phyloP scores from a whole-genome alignment of 75 land plant species.

The Adiantum capillusveneris region DNA sequence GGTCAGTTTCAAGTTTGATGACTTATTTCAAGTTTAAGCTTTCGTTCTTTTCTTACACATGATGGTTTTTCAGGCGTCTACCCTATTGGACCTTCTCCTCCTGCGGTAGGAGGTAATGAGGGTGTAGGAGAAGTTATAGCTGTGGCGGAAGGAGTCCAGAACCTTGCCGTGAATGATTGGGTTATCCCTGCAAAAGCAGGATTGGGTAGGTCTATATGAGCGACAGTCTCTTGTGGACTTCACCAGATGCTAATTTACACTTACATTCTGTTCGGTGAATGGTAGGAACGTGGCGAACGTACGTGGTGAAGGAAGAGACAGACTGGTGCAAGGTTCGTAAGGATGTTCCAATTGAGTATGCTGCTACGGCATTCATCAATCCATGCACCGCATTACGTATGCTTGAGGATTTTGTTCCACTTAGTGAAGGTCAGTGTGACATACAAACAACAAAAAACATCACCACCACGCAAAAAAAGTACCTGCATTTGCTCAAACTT shows the following conservation, averaged over 20 bases:
- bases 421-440: constrained; percentile 50
- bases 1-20: no score
- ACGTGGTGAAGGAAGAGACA: constrained; percentile 65
- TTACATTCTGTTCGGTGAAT: constrained; percentile 4
- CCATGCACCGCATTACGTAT: constrained; percentile 83
- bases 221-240: no score
- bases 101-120: constrained; percentile 93
- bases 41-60: no score
- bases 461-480: no score
- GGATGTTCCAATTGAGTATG: constrained; percentile 78
- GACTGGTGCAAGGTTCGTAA: constrained; percentile 78
- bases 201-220: constrained; percentile 61
- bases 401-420: constrained; percentile 68
- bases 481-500: constrained; percentile 4
- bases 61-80: constrained; percentile 53
- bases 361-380: constrained; percentile 77
- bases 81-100: constrained; percentile 80
- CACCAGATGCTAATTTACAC: background rate
- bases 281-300: constrained; percentile 86
- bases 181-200: constrained; percentile 85
- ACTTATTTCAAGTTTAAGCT: no score
- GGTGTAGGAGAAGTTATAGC: constrained; percentile 84
- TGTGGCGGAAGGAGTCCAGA: constrained; percentile 52
- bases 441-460: no score
- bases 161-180: constrained; percentile 63